phyloP scores from a whole-genome alignment of 768 basidiomycete species.

The Botryobasidium botryosum region DNA sequence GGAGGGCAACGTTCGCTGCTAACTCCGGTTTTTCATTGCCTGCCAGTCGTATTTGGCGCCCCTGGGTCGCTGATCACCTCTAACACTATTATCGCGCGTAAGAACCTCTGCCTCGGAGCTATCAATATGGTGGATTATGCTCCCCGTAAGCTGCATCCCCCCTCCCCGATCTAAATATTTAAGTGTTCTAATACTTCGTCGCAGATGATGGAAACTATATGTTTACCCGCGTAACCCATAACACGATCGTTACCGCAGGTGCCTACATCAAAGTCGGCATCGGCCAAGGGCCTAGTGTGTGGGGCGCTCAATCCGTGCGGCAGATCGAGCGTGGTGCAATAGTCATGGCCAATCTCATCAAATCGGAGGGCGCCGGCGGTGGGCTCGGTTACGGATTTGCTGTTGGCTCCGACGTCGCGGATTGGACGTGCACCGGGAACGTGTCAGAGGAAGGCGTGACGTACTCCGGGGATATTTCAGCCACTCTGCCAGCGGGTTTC shows the following conservation, averaged over 20 bases:
- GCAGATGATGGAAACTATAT: constrained; percentile 14
- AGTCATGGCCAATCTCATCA: constrained; percentile 14
- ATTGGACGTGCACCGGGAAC: constrained; percentile 15
- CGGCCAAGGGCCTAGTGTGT: constrained; percentile 14
- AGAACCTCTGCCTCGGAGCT: constrained; percentile 13
- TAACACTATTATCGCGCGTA: constrained; percentile 13
- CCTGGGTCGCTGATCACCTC: constrained; percentile 15
- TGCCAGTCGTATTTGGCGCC: constrained; percentile 12
- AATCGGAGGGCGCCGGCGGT: constrained; percentile 4
- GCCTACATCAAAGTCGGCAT: constrained; percentile 14
- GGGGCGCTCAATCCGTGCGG: constrained; percentile 8
- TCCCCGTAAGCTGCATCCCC: constrained; percentile 8
- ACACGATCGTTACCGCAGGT: constrained; percentile 14
- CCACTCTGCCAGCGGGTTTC: constrained; percentile 2
- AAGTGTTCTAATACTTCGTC: not conserved
- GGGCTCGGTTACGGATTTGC: constrained; percentile 15
- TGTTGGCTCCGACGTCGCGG: constrained; percentile 13
- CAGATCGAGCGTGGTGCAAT: constrained; percentile 13
- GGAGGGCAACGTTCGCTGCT: not conserved
- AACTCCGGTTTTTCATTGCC: not conserved
- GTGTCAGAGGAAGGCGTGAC: constrained; percentile 9
- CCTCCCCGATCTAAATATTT: not conserved
- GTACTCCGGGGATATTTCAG: constrained; percentile 12
- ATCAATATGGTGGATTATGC: constrained; percentile 17
- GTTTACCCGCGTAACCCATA: constrained; percentile 14